Evolutionary conservation across 2,329 filamentous ascomycete genomes (phyloP).

Genomic region (Rutstroemia sp.): DNA sequence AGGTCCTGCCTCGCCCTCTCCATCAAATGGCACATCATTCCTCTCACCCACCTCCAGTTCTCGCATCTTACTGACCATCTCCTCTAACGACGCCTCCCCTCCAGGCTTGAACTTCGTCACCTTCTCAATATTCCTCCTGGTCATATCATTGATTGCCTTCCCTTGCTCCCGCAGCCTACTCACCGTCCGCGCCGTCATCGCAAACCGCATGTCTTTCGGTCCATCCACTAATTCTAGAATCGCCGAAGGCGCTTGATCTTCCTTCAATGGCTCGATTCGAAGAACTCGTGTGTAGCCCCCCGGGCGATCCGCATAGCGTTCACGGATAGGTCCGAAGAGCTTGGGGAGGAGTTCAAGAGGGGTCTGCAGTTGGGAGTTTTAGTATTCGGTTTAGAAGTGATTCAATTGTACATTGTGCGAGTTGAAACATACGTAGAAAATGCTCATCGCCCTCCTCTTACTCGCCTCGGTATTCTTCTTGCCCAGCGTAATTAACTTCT

Average conservation of each 20-base stretch:
- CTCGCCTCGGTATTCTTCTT: constrained; percentile 88
- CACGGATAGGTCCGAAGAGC: constrained; percentile 74
- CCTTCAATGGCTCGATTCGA: constrained; percentile 79
- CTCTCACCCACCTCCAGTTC: constrained; percentile 30
- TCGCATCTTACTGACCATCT: constrained; percentile 44
- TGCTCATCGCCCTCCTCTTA: constrained; percentile 64
- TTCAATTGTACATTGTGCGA: not conserved
- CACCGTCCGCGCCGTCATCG: constrained; percentile 81
- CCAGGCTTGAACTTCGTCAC: constrained; percentile 67
- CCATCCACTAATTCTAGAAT: constrained; percentile 95
- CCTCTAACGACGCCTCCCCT: constrained; percentile 61
- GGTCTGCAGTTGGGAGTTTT: constrained; percentile 40
- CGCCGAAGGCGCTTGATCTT: constrained; percentile 80
- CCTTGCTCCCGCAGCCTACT: constrained; percentile 54
- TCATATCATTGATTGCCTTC: constrained; percentile 59
- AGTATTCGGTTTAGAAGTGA: not conserved
- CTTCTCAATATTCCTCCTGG: constrained; percentile 72
- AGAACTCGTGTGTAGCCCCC: constrained; percentile 95
- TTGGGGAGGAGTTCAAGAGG: constrained; percentile 69
- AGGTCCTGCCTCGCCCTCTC: not conserved
- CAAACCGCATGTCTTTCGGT: constrained; percentile 87
- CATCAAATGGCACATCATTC: constrained; percentile 18
- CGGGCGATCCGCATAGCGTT: constrained; percentile 70
- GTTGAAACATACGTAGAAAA: constrained; percentile 67
- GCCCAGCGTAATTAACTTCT: constrained; percentile 88